Conservation (phyloP, 345 rosid genomes). For the Jatropha curcas region DNA sequence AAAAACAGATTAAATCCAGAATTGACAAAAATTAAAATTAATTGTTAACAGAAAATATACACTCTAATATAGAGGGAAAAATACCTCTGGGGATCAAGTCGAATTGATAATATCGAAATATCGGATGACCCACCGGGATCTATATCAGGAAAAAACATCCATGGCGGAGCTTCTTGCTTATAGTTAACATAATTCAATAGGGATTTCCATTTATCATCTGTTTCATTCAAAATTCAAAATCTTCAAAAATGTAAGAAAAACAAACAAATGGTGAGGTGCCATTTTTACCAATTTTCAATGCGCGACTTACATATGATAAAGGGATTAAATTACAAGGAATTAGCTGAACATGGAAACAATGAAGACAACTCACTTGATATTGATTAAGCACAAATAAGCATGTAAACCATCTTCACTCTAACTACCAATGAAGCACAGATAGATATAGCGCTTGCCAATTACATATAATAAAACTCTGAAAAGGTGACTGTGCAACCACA, state of each 20-base stretch:
- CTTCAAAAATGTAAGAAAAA: neutral
- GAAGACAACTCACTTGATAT: neutral
- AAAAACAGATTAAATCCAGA: constrained; percentile 13
- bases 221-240: constrained; percentile 20
- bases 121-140: constrained; percentile 92
- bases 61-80: neutral
- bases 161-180: constrained; percentile 82
- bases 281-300: no score
- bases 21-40: neutral
- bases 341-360: neutral
- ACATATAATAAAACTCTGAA: neutral
- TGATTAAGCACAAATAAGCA: neutral
- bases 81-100: constrained; percentile 89
- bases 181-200: constrained; percentile 81
- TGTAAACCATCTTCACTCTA: neutral
- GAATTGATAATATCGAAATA: constrained; percentile 90
- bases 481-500: no score
- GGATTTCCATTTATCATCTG: constrained; percentile 97
- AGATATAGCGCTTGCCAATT: constrained; percentile 5
- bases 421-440: neutral
- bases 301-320: no score
- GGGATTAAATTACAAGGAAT: no score
- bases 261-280: neutral
- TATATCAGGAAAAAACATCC: constrained; percentile 98
- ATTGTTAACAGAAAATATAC: neutral